These are phyloP conservation scores for Takakia lepidozioides DNA, from an alignment of 225 moss, liverwort and hornwort species.

Conservation along the genomic window DNA sequence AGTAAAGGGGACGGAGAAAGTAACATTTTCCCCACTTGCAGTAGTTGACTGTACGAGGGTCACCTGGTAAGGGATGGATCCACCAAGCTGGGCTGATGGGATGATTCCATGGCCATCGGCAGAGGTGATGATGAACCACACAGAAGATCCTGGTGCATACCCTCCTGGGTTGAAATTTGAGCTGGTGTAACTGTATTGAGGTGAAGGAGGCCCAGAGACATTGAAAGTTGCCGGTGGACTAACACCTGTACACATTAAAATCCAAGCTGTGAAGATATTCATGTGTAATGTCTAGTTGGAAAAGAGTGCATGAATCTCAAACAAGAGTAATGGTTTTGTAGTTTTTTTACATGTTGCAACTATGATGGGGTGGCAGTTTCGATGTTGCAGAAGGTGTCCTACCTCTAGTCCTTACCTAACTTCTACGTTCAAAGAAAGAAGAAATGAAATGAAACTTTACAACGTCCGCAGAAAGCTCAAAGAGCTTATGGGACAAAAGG, in stretches of 20 bases:
- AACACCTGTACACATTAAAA: slow-evolving; percentile 24
- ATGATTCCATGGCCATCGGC: slow-evolving; percentile 36
- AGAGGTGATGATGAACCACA: slow-evolving; percentile 21
- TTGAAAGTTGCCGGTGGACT: slow-evolving; percentile 21
- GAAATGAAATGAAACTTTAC: too few species aligned
- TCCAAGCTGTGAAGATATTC: too few species aligned
- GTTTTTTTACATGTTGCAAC: too few species aligned
- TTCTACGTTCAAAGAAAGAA: too few species aligned
- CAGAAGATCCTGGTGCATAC: slow-evolving; percentile 17
- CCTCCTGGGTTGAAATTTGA: slow-evolving; percentile 20
- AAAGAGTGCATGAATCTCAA: too few species aligned
- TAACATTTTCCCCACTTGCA: slow-evolving; percentile 13
- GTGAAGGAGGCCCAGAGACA: slow-evolving; percentile 32
- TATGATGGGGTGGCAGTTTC: too few species aligned
- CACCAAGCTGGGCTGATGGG: slow-evolving; percentile 20
- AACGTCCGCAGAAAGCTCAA: too few species aligned
- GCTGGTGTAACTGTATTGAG: slow-evolving; percentile 30
- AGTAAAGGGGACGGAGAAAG: slow-evolving; percentile 25
- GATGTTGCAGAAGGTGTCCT: too few species aligned
- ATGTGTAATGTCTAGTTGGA: too few species aligned
- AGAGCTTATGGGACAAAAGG: too few species aligned
- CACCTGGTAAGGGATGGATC: slow-evolving; percentile 23
- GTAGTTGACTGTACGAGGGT: slow-evolving; percentile 16
- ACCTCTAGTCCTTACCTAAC: too few species aligned
- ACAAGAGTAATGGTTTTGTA: too few species aligned